Evolutionary conservation across 2,329 filamentous ascomycete species (phyloP), one percentile per base, ranked within the genome.

Genomic region (Aspergillus ochraceoroseus): DNA sequence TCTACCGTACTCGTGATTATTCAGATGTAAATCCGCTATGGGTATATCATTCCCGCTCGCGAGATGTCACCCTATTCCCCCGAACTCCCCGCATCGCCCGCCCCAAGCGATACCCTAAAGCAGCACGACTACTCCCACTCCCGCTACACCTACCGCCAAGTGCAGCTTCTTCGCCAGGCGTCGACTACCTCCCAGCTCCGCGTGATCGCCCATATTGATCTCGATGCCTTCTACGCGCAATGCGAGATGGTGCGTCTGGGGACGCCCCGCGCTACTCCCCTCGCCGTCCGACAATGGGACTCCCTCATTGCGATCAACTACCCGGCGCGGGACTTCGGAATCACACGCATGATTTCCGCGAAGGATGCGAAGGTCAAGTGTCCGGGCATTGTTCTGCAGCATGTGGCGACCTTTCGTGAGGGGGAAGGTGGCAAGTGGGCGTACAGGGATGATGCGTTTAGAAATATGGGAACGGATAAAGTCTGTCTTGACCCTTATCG

Each of bases 161-260:
- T 96, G 11, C 74, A 79, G 22, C 82, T 89, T 49, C 77, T 96
- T 42, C 78, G 82, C 5, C 75, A 80, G 7, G 87, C 77, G 51
- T 80, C 79, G 22, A 73, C 82, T 0, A 79, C 80, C 6, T 87
- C 80, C 35, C 90, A 90, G 1, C 73, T 98, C 23, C 82, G 92
- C 31, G 85, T 94, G 18, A 80, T 95, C 53, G 87, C 87, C 5
- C 89, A 95, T 63, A 80, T 96, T 48, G 92, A 98, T 58, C 80
- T 98, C 44, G 92, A 98, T 76, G 90, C 90, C 26, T 98, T 98
- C 67, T 98, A 98, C 63, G 85, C 85, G 3, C 92, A 98, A 70
- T 95, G 88, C 61, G 92, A 98, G 67, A 94, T 89, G 76, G 81
- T 95, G 7, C 80, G 92, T 5, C 74, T 96, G 30, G 82, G 81